Conservation (phyloP, 495 filamentous ascomycete genomes). For the Aspergillus wentii region DNA sequence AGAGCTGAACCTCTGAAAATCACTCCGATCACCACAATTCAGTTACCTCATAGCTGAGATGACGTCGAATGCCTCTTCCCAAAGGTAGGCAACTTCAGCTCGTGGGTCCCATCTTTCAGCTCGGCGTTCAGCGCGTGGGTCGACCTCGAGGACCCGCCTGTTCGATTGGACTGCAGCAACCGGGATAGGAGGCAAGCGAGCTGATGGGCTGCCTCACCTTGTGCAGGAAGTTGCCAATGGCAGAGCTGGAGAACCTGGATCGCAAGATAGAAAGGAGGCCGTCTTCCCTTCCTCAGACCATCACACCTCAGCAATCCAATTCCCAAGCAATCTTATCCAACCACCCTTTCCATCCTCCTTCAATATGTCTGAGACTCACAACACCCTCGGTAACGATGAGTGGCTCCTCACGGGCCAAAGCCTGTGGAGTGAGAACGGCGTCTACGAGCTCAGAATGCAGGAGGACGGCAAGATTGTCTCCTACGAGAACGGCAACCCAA, state of each 20-base stretch:
- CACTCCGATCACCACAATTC: background rate
- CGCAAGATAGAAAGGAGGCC: background rate
- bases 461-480: conserved; percentile 21
- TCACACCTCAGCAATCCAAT: background rate
- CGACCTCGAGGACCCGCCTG: background rate
- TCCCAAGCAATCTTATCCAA: background rate
- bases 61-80: too few relatives aligned
- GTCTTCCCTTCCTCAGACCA: background rate
- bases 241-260: background rate
- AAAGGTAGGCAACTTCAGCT: background rate
- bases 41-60: background rate
- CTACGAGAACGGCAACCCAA: conserved; percentile 15
- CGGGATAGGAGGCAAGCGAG: background rate
- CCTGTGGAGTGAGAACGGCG: conserved; percentile 18
- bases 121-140: background rate
- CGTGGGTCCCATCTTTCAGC: background rate
- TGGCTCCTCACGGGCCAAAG: conserved; percentile 16
- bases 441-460: conserved; percentile 20
- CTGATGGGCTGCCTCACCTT: background rate
- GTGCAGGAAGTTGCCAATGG: background rate
- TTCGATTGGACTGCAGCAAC: background rate
- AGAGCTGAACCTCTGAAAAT: background rate
- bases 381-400: conserved; percentile 23
- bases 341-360: background rate
- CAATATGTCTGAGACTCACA: conserved; percentile 10